Conservation (phyloP, 2,329 filamentous ascomycete genomes). For the Beauveria sp. region DNA sequence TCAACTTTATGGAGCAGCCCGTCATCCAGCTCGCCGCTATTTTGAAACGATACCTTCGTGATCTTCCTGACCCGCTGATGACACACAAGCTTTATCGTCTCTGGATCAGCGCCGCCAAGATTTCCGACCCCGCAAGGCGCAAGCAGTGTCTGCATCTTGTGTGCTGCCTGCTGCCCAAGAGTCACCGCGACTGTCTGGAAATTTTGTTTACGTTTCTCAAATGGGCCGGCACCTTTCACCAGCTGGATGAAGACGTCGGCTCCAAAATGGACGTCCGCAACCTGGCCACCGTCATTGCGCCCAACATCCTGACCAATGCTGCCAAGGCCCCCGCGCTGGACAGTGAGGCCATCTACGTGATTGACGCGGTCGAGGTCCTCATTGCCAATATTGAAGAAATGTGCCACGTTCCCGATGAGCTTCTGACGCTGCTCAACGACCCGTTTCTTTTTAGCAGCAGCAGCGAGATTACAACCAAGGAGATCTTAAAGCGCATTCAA, state of each 20-base stretch:
- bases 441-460: constrained; percentile 71
- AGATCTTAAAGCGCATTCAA: constrained; percentile 89
- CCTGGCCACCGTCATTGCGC: constrained; percentile 91
- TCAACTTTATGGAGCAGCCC: constrained; percentile 80
- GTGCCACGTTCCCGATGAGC: constrained; percentile 92
- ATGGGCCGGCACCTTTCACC: constrained; percentile 95
- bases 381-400: constrained; percentile 94
- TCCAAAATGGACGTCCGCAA: constrained; percentile 99
- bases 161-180: constrained; percentile 87
- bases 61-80: constrained; percentile 88
- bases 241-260: constrained; percentile 91
- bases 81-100: constrained; percentile 91
- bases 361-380: constrained; percentile 83
- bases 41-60: constrained; percentile 88
- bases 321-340: constrained; percentile 62
- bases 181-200: constrained; percentile 88
- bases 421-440: constrained; percentile 80
- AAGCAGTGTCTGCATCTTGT: constrained; percentile 82
- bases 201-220: constrained; percentile 94
- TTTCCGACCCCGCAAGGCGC: constrained; percentile 71
- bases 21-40: constrained; percentile 91
- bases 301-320: constrained; percentile 78
- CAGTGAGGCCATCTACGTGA: constrained; percentile 84
- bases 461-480: constrained; percentile 89
- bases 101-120: constrained; percentile 85